phyloP scores from a whole-genome alignment of 2,329 filamentous ascomycete species.

The Diaporthe sp. region DNA sequence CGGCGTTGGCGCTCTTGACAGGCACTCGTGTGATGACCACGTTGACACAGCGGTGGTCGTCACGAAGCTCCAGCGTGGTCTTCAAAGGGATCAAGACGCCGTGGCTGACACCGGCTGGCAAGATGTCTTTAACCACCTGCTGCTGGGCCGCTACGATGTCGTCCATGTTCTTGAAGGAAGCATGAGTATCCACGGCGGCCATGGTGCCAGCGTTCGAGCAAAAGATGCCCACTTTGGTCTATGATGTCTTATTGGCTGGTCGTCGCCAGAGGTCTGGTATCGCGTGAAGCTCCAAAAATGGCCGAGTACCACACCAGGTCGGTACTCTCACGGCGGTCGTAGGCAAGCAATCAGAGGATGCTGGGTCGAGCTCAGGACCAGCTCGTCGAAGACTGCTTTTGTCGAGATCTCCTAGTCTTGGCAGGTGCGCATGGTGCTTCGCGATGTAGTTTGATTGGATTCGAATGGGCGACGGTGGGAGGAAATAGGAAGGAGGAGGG shows the following conservation, averaged over 20 bases:
- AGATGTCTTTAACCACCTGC: conserved; percentile 49
- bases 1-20: conserved; percentile 77
- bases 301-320: conserved; percentile 13
- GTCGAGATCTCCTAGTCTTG: conserved; percentile 42
- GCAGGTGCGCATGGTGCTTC: conserved; percentile 42
- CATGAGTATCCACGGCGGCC: conserved; percentile 37
- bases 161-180: conserved; percentile 42
- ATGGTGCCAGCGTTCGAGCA: conserved; percentile 11
- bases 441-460: conserved; percentile 36
- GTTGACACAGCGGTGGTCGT: conserved; percentile 70
- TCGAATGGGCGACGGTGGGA: conserved; percentile 8
- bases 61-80: conserved; percentile 73
- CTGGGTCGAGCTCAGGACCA: conserved; percentile 33
- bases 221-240: neutral
- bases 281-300: conserved; percentile 1
- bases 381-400: conserved; percentile 41
- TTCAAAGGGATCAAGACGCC: conserved; percentile 74
- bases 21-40: conserved; percentile 82
- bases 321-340: conserved; percentile 38
- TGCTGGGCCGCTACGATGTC: conserved; percentile 50
- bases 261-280: neutral
- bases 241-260: neutral
- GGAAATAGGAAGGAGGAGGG: neutral
- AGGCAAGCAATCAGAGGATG: conserved; percentile 23
- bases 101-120: conserved; percentile 54